phyloP scores from a whole-genome alignment of 2,329 filamentous ascomycete genomes.

The Monosporascus ibericus region DNA sequence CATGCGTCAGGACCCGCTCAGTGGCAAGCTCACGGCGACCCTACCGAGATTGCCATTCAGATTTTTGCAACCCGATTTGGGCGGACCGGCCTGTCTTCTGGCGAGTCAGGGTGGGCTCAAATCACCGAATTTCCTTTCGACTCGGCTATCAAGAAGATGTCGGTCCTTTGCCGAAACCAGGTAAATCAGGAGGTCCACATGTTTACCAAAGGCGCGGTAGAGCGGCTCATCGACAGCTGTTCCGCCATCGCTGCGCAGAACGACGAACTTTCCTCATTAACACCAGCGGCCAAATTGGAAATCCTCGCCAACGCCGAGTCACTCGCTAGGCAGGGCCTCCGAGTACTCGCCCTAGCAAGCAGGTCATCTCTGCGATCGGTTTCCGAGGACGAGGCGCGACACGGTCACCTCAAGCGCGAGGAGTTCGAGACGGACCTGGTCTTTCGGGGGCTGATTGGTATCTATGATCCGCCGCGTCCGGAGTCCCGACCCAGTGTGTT shows the following conservation, averaged over 20 bases:
- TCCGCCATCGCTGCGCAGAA: constrained; percentile 39
- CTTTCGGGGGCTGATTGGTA: constrained; percentile 64
- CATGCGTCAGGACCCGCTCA: constrained; percentile 24
- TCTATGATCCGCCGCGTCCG: constrained; percentile 65
- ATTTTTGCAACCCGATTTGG: constrained; percentile 68
- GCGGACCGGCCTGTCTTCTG: constrained; percentile 35
- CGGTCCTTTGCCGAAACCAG: constrained; percentile 52
- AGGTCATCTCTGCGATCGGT: constrained; percentile 29
- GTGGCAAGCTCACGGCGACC: constrained; percentile 59
- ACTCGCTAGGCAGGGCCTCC: constrained; percentile 57
- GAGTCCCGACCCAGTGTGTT: constrained; percentile 58
- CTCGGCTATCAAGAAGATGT: constrained; percentile 69
- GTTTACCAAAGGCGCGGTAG: constrained; percentile 56
- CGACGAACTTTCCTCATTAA: constrained; percentile 15
- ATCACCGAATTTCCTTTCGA: constrained; percentile 67
- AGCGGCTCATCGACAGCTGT: constrained; percentile 33
- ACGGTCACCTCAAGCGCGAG: constrained; percentile 29
- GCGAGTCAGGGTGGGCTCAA: constrained; percentile 35
- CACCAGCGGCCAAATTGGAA: constrained; percentile 37
- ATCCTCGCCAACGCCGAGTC: constrained; percentile 46
- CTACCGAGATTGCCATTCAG: constrained; percentile 68
- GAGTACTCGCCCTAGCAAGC: constrained; percentile 61
- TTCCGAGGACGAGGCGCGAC: constrained; percentile 29
- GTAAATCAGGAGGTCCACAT: constrained; percentile 33
- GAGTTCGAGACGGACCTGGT: constrained; percentile 50